Base-by-base conservation (phyloP, 202 grass and related monocot genomes). In the Zoysia matrella region DNA sequence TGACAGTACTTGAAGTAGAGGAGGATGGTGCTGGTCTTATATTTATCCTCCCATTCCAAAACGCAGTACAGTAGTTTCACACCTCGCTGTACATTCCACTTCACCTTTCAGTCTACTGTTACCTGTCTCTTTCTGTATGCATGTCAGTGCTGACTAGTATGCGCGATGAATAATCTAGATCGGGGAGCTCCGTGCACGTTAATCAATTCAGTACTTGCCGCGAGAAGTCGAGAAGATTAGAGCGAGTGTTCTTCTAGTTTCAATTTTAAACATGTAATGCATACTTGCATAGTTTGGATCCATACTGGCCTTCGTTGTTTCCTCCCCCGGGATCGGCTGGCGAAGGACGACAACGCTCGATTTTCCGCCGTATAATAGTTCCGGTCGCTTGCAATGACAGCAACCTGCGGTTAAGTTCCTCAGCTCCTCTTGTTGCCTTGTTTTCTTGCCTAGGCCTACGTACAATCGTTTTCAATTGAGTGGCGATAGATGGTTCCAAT, bases 391-490 rank as follows among this genome's bases (percentile, higher is more conserved):
- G 73, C 6, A 53, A 78, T 74, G 83, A 64, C 83, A 89, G 88
- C 88, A 82, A 86, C 79, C 62, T 65, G 30, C 44, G 65, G 72
- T 81, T 72, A 81, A 89, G 72, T 77, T 90, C 74, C 69, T 81
- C 60, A 16, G 74, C 16, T 76, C 64, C 78, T 50, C 88, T 86
- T 89, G 83, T 90, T 89, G 79, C 88, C 83, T 90, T 90, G 88
- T 90, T 90, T 90, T 86, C 83, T 70, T 83, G 69, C 74, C 69
- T 83, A 83, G 79, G 72, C 44, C 82, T 48, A 47, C 63, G 47
- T 73, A 52, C 18, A 58, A 56, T 83, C 69, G 55, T 90, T 90
- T 83, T 90, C 80, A 75, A 83, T 58, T 71, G 16, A 45, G 48
- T 53, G 22, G 68, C 61, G 74, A 69, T 56, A 64, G 51, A 80